Evolutionary conservation across 495 filamentous ascomycete genomes (phyloP), one percentile per base, ranked within the genome.

Genomic region (Trichoderma gamsii): DNA sequence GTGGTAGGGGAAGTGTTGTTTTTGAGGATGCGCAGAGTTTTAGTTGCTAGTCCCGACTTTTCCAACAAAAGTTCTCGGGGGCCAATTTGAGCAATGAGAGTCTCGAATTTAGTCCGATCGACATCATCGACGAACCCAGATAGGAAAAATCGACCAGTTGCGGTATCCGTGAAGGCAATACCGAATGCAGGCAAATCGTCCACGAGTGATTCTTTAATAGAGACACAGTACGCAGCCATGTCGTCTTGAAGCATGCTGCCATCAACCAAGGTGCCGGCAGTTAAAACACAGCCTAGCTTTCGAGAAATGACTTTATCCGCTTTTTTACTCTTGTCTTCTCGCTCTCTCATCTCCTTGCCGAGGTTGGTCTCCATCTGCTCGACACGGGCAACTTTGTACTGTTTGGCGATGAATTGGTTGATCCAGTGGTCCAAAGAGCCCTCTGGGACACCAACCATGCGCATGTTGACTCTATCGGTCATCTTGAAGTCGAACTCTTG

Each of bases 391-490:
- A 99, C 93, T 80, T 99, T 99, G 82, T 83, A 96, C 25, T 94
- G 91, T 78, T 97, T 94, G 72, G 92, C 90, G 41, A 97, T 89
- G 73, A 97, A 96, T 71, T 98, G 90, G 77, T 95, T 92, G 68
- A 92, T 89, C 96, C 96, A 97, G 75, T 92, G 86, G 76, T 94
- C 86, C 44, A 97, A 80, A 59, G 91, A 93, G 77, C 90, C 89
- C 76, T 97, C 93, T 0, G 93, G 93, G 1, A 97, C 93, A 68
- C 92, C 93, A 21, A 96, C 93, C 92, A 97, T 97, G 63, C 94
- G 91, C 96, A 99, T 99, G 77, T 99, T 99, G 71, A 99, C 93
- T 70, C 95, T 86, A 72, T 98, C 96, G 0, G 96, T 99, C 69
- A 98, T 89, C 79, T 99, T 99, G 41, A 99, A 82, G 76, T 99